Conservation (phyloP, 805 yeast species). For the Hanseniaspora clermontiae region DNA sequence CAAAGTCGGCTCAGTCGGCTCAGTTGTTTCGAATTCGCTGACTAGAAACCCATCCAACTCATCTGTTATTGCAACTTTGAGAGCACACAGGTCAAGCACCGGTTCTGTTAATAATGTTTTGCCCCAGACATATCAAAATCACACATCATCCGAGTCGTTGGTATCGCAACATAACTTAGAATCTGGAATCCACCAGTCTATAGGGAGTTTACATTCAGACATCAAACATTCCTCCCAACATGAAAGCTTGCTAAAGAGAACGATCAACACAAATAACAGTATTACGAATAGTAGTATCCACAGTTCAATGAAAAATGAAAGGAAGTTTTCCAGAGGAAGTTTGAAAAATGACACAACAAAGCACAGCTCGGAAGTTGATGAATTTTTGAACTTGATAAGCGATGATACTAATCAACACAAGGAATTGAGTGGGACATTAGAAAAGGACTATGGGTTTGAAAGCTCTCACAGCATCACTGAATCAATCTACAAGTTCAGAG, state of each 20-base stretch:
- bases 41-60: conserved; percentile 35
- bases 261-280: too few species aligned
- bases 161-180: conserved; percentile 18
- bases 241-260: background rate
- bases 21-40: conserved; percentile 22
- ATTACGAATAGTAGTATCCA: background rate
- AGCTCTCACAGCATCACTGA: conserved; percentile 29
- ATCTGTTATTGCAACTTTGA: conserved; percentile 31
- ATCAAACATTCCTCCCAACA: background rate
- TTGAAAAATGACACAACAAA: background rate
- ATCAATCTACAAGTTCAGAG: conserved; percentile 40
- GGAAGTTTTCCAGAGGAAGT: conserved; percentile 1
- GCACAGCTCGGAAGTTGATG: background rate
- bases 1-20: conserved; percentile 30
- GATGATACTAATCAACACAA: background rate
- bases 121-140: conserved; percentile 13
- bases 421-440: background rate
- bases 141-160: conserved; percentile 17
- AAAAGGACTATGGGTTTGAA: background rate
- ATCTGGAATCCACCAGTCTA: conserved; percentile 18
- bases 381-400: conserved; percentile 7
- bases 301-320: background rate
- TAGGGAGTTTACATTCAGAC: background rate
- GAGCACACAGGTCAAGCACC: conserved; percentile 32
- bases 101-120: conserved; percentile 20